Evolutionary conservation across 2,329 filamentous ascomycete species (phyloP).

Genomic region (Trichoderma aggressivum): DNA sequence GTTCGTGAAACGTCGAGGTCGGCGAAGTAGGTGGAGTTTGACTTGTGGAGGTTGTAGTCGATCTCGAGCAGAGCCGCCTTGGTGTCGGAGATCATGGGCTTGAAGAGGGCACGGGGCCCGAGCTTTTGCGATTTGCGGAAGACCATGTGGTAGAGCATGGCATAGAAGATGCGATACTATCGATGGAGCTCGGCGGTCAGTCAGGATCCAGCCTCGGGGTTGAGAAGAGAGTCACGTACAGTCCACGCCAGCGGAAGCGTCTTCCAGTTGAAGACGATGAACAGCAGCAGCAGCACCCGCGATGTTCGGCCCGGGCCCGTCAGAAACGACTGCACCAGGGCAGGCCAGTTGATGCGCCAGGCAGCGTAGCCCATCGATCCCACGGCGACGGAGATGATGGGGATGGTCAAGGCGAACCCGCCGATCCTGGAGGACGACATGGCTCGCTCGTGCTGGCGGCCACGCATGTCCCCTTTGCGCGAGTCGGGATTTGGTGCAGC

Average conservation of each 20-base stretch:
- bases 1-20: conserved; percentile 82
- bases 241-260: conserved; percentile 74
- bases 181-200: background rate
- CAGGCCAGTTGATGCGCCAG: conserved; percentile 43
- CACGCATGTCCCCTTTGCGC: background rate
- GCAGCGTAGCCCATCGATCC: conserved; percentile 47
- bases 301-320: conserved; percentile 53
- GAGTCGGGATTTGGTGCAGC: background rate
- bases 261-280: conserved; percentile 67
- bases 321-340: conserved; percentile 42
- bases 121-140: conserved; percentile 47
- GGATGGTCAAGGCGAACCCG: conserved; percentile 33
- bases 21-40: conserved; percentile 80
- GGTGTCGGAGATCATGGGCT: conserved; percentile 63
- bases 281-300: conserved; percentile 51
- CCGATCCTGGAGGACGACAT: conserved; percentile 29
- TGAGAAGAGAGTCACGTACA: conserved; percentile 43
- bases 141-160: conserved; percentile 53
- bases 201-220: background rate
- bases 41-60: conserved; percentile 84
- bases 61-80: conserved; percentile 71
- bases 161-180: conserved; percentile 57
- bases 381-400: conserved; percentile 39
- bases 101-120: conserved; percentile 65
- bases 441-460: background rate